Conservation (phyloP, 345 rosid genomes). For the Cardamine resedifolia region DNA sequence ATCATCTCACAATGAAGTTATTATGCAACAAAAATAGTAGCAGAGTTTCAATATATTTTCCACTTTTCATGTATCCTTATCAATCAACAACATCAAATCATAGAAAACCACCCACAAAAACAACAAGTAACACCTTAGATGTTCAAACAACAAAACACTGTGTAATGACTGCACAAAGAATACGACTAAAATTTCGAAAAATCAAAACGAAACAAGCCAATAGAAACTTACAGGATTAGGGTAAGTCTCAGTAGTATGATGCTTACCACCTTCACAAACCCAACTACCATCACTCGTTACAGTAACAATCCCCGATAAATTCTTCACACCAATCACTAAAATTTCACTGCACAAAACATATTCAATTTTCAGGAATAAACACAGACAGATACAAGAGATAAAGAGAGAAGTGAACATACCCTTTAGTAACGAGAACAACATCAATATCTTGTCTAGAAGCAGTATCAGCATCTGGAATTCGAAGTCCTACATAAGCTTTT, state of each 20-base stretch:
- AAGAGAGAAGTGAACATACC: conserved; percentile 37
- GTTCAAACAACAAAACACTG: background rate
- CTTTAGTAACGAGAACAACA: conserved; percentile 63
- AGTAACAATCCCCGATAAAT: conserved; percentile 67
- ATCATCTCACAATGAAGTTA: background rate
- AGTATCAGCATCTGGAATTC: conserved; percentile 86
- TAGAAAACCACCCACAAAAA: background rate
- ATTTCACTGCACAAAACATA: conserved; percentile 52
- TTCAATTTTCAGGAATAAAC: background rate
- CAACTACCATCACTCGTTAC: conserved; percentile 73
- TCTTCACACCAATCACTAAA: conserved; percentile 71
- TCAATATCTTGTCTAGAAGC: conserved; percentile 72
- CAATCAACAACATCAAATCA: background rate
- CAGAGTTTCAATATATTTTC: background rate
- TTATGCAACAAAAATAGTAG: background rate
- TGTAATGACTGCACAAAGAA: background rate
- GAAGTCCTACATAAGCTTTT: conserved; percentile 80
- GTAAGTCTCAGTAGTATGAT: conserved; percentile 43
- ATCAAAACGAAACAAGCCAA: background rate
- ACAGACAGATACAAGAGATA: background rate
- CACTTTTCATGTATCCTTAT: background rate
- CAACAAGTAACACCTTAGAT: background rate
- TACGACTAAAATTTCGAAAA: background rate
- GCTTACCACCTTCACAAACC: conserved; percentile 56
- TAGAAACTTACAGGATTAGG: conserved; percentile 70